A percentile compares a stretch with the other conserved stretches of the same genome.
Conservation (phyloP, 345 rosid genomes). For the Cardiospermum halicacabum region DNA sequence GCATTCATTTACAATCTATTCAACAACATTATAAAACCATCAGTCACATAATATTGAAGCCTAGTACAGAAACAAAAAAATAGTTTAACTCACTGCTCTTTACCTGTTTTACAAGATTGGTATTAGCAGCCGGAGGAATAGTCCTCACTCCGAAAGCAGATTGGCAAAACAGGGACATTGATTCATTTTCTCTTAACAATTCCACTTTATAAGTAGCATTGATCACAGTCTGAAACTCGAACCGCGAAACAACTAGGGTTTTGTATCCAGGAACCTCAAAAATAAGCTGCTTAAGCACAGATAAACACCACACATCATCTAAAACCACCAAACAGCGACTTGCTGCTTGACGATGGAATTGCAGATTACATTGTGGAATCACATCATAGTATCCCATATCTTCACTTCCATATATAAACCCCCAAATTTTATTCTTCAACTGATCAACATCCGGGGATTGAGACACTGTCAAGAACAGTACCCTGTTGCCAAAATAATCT, state of each 20-base stretch:
- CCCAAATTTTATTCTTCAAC: slow-evolving; percentile 38
- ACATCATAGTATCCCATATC: slow-evolving; percentile 16
- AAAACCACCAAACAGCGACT: slow-evolving; percentile 49
- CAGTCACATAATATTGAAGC: background rate
- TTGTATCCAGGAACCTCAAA: slow-evolving; percentile 45
- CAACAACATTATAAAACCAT: slow-evolving; percentile 5
- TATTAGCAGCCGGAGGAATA: slow-evolving; percentile 49
- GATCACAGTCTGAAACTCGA: slow-evolving; percentile 42
- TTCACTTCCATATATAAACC: slow-evolving; percentile 37
- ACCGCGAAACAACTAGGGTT: slow-evolving; percentile 75
- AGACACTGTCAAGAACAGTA: slow-evolving; percentile 75
- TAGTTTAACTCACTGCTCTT: background rate
- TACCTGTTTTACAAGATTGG: slow-evolving; percentile 66
- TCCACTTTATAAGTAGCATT: slow-evolving; percentile 51
- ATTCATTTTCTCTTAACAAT: slow-evolving; percentile 56
- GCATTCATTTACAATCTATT: slow-evolving; percentile 71
- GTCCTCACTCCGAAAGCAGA: slow-evolving; percentile 67
- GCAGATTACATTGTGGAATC: slow-evolving; percentile 34
- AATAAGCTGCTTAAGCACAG: slow-evolving; percentile 59
- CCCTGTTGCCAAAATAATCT: slow-evolving; percentile 50
- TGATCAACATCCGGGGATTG: slow-evolving; percentile 68
- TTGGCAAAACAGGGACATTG: slow-evolving; percentile 61
- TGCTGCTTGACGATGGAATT: slow-evolving; percentile 23
- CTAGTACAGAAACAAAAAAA: slow-evolving; percentile 1
- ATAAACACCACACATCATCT: slow-evolving; percentile 79